phyloP scores from a whole-genome alignment of 2,329 filamentous ascomycete species.

The Trichophaea hybrida region DNA sequence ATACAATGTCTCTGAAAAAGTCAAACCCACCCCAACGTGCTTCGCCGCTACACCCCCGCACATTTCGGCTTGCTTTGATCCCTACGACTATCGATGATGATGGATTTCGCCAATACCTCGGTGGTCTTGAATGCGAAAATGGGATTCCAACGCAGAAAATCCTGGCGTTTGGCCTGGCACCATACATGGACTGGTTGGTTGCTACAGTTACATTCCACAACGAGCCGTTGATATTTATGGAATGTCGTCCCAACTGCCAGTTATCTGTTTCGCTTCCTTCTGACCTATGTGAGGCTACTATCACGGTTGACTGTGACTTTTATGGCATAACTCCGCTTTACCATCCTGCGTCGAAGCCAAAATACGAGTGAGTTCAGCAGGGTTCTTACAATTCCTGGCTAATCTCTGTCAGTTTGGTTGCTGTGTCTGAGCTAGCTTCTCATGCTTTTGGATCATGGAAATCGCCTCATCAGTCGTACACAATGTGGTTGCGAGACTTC shows the following conservation, averaged over 20 bases:
- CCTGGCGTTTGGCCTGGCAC: too few relatives aligned
- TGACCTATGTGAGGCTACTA: background rate
- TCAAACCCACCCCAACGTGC: too few relatives aligned
- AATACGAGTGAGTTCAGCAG: background rate
- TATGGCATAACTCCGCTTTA: background rate
- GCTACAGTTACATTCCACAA: background rate
- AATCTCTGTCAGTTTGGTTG: slow-evolving; percentile 24
- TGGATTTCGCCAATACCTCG: too few relatives aligned
- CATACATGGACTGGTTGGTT: background rate
- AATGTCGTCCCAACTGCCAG: background rate
- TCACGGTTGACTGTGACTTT: background rate
- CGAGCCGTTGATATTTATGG: background rate
- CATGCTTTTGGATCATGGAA: slow-evolving; percentile 30
- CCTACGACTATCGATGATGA: too few relatives aligned
- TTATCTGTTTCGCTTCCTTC: background rate
- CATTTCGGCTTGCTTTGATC: too few relatives aligned
- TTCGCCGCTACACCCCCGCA: too few relatives aligned
- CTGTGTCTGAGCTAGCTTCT: slow-evolving; percentile 28
- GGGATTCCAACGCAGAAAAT: too few relatives aligned
- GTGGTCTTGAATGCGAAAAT: too few relatives aligned
- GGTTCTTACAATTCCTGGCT: background rate
- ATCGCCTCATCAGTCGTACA: slow-evolving; percentile 22
- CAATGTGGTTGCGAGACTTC: slow-evolving; percentile 30
- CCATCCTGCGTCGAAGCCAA: background rate
- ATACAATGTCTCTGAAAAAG: too few relatives aligned